Evolutionary conservation across 2,329 filamentous ascomycete species (phyloP).

Genomic region (Calonectria naviculata): DNA sequence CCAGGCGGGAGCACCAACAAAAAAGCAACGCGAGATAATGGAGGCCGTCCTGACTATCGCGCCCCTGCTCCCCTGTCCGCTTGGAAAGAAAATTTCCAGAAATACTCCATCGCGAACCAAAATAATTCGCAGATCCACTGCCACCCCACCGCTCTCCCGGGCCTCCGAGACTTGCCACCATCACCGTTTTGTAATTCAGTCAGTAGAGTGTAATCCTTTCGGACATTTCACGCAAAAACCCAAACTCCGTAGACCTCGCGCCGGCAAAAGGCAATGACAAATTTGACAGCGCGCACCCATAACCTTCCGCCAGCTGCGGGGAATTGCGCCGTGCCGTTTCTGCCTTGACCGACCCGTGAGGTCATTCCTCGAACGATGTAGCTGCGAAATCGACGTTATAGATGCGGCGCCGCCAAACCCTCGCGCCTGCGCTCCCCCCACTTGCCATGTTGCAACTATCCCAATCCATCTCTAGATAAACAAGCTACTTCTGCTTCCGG

Average conservation of each 20-base stretch:
- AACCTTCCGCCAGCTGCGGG: conserved; percentile 5
- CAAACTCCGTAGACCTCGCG: neutral
- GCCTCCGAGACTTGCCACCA: neutral
- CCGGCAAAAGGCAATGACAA: neutral
- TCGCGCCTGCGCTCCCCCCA: neutral
- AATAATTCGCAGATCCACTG: conserved; percentile 6
- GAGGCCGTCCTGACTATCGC: neutral
- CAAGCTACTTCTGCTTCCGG: conserved; percentile 10
- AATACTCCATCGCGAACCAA: neutral
- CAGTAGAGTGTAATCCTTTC: neutral
- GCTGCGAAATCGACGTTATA: conserved; percentile 13
- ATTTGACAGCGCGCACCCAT: neutral
- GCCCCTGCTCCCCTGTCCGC: neutral
- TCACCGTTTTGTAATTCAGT: neutral
- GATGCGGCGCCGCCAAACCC: conserved; percentile 15
- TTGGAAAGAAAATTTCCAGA: conserved; percentile 16
- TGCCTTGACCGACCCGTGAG: conserved; percentile 13
- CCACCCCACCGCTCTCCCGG: conserved; percentile 7
- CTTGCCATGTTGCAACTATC: neutral
- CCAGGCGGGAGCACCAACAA: neutral
- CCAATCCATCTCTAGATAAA: conserved; percentile 6
- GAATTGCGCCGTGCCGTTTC: conserved; percentile 12
- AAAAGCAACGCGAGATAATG: conserved; percentile 2
- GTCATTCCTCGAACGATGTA: conserved; percentile 30
- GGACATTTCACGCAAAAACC: neutral